Percentiles rank a stretch among this genome's conserved stretches.
These are phyloP conservation scores for Lanmaoa pseudosensibilis DNA, from an alignment of 768 basidiomycete species.

Conservation along the genomic window DNA sequence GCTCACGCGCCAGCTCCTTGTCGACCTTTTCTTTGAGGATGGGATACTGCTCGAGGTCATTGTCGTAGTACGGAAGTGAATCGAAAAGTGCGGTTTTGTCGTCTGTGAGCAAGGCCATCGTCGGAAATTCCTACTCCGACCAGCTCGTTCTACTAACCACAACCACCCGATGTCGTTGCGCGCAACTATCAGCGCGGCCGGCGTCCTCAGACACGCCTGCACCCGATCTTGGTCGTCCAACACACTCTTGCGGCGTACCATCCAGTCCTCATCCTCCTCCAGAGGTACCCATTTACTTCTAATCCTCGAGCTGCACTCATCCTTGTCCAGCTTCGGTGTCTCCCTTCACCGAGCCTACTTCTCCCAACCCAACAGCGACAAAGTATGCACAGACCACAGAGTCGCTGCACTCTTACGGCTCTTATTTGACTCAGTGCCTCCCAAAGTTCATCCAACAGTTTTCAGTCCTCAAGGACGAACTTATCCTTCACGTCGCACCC, in stretches of 20 bases:
- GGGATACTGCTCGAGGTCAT: constrained; percentile 80
- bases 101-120: constrained; percentile 27
- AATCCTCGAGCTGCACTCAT: constrained; percentile 9
- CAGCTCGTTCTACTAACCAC: not conserved
- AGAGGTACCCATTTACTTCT: constrained; percentile 42
- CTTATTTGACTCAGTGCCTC: constrained; percentile 88
- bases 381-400: constrained; percentile 73
- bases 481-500: constrained; percentile 85
- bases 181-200: constrained; percentile 44
- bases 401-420: constrained; percentile 86
- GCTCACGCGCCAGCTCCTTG: constrained; percentile 70
- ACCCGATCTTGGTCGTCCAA: constrained; percentile 33
- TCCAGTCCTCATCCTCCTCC: constrained; percentile 48
- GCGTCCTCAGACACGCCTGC: constrained; percentile 42
- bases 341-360: constrained; percentile 88
- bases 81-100: constrained; percentile 53
- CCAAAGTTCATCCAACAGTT: constrained; percentile 99
- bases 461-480: constrained; percentile 94
- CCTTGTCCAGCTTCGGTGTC: constrained; percentile 54
- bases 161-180: constrained; percentile 43
- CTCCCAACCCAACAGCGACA: constrained; percentile 79
- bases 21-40: constrained; percentile 73
- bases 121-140: constrained; percentile 32
- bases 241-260: constrained; percentile 35
- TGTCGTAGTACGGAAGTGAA: constrained; percentile 92